Base-by-base conservation (phyloP, 805 yeast species). In the Starmerella riodocensis region DNA sequence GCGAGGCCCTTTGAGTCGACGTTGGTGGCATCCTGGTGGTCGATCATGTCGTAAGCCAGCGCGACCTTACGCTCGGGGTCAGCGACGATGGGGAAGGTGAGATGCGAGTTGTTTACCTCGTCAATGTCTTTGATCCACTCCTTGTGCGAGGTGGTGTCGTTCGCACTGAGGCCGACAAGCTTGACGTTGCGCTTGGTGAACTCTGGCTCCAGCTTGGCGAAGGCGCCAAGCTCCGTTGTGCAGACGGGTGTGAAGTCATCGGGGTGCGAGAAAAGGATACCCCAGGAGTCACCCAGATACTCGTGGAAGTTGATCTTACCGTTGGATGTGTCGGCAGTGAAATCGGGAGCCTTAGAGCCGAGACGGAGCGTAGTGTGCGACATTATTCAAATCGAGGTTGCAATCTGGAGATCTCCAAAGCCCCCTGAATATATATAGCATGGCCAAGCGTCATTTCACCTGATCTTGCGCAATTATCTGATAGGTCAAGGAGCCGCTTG, bases 171-270 rank as follows among this genome's bases (percentile, higher is more conserved):
- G 51, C 95, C 96, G 62, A 85, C 76, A 61, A 85, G 71, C 70
- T 86, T 85, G 60, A 78, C 86, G 55, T 74, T 74, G 67, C 95
- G 78, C 66, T 79, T 70, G 60, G 79, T 74, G 59, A 85, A 85
- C 64, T 85, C 94, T 40, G 91, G 84, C 67, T 84, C 84, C 63
- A 86, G 76, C 58, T 78, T 73, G 52, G 95, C 91, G 57, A 85
- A 86, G 11, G 94, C 95, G 53, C 95, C 94, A 58, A 85, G 71
- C 70, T 85, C 96, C 42, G 95, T 85, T 56, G 95, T 86, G 66
- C 96, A 85, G 43, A 85, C 95, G 34, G 96, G 96, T 17, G 96
- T 85, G 72, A 82, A 86, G 61, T 86, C 96, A 49, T 84, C 95
- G 49, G 96, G 96, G 63, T 85, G 96, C 12, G 94, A 83, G 67